Base-by-base conservation (phyloP, 2,329 filamentous ascomycete species). In the Neonectria hederae region DNA sequence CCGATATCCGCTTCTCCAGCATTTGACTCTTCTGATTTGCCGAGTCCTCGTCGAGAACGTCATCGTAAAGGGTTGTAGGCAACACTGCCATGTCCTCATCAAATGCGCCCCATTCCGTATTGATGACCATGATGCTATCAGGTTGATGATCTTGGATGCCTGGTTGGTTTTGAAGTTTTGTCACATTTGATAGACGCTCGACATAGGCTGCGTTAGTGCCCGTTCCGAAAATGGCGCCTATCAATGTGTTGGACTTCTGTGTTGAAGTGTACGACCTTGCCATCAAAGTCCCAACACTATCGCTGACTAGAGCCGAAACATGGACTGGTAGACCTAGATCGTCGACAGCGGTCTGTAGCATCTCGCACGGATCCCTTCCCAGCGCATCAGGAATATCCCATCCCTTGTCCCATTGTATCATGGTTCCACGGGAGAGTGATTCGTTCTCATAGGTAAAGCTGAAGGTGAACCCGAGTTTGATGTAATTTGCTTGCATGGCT, bases 171-270 rank as follows among this genome's bases (percentile, higher is more conserved):
- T 45, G 82, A 88, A 69, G 93, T 83, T 61, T 87, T 58, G 84
- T 79, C 17, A 93, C 80, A 76, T 90, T 90, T 10, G 28, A n/a
- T n/a, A 54, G 22, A 9, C n/a, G 30, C 81, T 94, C 92, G 30
- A 94, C 87, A 75, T 94, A 94, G 0, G 92, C 92, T 40, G 91
- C 92, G 75, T 94, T 94, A 66, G 91, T 93, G 45, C 92, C 92
- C 0, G 92, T 94, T 65, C 92, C 92, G 73, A 95, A 94, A 67
- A 94, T 94, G 32, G 90, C 91, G 42, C 92, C 92, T 2, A 94
- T 82, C 6, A 94, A 81, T 1, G 92, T 17, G 89, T 91, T 77
- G 2, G 40, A 40, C 11, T 13, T 35, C 13, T 14, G n/a, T 19
- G 40, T 49, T 8, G 60, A 57, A 21, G 46, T 57, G 35, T 94